Evolutionary conservation across 2,329 filamentous ascomycete genomes (phyloP).

Genomic region (Pseudogymnoascus sp.): DNA sequence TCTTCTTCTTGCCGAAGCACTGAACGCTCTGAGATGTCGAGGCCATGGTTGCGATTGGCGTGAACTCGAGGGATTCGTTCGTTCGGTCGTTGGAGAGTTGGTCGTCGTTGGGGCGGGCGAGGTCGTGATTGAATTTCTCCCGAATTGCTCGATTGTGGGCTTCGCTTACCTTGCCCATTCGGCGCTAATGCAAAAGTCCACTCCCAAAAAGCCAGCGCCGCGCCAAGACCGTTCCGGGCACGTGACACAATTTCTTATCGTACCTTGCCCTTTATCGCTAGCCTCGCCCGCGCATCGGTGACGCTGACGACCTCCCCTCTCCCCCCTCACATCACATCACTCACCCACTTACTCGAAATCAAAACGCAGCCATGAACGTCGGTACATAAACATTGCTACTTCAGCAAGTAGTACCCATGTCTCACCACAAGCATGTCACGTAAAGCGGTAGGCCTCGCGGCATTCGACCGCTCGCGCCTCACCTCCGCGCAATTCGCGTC

Average conservation of each 20-base stretch:
- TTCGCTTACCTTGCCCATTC: slow-evolving; percentile 9
- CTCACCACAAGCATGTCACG: slow-evolving; percentile 47
- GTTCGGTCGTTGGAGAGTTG: neutral
- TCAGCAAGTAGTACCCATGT: neutral
- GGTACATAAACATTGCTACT: slow-evolving; percentile 3
- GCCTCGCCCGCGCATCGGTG: neutral
- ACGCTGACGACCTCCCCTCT: neutral
- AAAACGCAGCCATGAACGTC: neutral
- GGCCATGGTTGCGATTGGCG: slow-evolving; percentile 30
- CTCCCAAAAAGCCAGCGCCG: neutral
- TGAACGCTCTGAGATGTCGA: slow-evolving; percentile 75
- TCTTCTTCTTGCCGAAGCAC: slow-evolving; percentile 99
- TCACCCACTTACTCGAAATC: neutral
- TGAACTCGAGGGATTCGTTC: slow-evolving; percentile 6
- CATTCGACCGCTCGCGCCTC: slow-evolving; percentile 78
- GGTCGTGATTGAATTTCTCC: slow-evolving; percentile 6
- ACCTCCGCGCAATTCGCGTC: slow-evolving; percentile 83
- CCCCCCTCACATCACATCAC: too few relatives aligned
- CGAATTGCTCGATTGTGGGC: slow-evolving; percentile 9
- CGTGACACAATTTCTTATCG: neutral
- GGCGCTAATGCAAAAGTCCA: slow-evolving; percentile 1
- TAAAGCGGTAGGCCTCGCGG: slow-evolving; percentile 82
- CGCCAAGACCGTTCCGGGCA: neutral
- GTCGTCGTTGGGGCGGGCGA: neutral
- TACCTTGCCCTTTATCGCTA: neutral